phyloP scores from a whole-genome alignment of 495 filamentous ascomycete species.

The Staphylotrichum longicolle region DNA sequence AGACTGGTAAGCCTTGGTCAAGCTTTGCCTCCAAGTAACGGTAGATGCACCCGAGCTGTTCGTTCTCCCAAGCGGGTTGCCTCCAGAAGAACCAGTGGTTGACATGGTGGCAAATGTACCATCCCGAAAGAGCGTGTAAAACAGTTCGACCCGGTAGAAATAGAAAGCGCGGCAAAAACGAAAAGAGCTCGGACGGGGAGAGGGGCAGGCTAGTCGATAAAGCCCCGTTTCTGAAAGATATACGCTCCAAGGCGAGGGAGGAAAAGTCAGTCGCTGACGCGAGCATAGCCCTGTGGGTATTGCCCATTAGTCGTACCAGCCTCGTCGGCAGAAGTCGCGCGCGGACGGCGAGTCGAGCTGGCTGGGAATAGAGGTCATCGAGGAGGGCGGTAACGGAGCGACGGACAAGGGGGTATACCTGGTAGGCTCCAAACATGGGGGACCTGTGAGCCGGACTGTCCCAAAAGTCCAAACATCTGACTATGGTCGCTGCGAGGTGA shows the following conservation, averaged over 20 bases:
- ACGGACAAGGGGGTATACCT: not conserved
- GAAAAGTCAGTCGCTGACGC: slow-evolving; percentile 2
- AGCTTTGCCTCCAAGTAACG: not conserved
- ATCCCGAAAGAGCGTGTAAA: not conserved
- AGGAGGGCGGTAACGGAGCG: not conserved
- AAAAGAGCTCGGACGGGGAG: not conserved
- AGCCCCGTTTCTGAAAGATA: not conserved
- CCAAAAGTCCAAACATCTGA: no score
- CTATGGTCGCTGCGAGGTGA: no score
- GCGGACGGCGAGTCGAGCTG: no score
- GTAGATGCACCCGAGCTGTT: not conserved
- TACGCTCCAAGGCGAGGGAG: not conserved
- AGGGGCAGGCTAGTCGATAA: not conserved
- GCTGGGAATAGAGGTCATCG: not conserved
- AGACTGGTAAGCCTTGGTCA: no score
- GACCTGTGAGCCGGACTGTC: no score
- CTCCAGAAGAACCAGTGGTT: not conserved
- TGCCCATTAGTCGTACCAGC: not conserved
- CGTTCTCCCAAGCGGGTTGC: slow-evolving; percentile 9
- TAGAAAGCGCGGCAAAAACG: not conserved
- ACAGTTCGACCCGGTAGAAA: not conserved
- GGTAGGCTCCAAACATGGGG: no score
- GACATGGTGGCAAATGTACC: not conserved
- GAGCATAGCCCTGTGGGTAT: not conserved
- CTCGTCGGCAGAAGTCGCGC: not conserved